Conservation (phyloP, 2,329 filamentous ascomycete species). For the Cordyceps militaris region DNA sequence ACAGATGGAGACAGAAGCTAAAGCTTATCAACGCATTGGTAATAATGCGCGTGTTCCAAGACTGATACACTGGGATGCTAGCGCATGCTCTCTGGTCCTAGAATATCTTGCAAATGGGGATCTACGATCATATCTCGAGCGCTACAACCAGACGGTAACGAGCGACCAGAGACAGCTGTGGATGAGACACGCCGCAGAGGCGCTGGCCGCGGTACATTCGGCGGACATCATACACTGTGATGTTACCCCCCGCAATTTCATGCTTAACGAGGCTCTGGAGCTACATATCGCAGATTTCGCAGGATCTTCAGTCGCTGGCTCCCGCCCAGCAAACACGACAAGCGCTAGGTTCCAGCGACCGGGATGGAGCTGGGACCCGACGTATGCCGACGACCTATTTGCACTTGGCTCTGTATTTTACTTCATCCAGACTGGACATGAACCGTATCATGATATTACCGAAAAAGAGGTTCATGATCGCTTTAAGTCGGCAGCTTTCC, state of each 20-base stretch:
- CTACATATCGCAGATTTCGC: slow-evolving; percentile 31
- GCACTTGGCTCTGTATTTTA: neutral
- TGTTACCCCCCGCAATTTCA: slow-evolving; percentile 30
- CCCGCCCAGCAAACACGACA: slow-evolving; percentile 18
- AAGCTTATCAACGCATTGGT: slow-evolving; percentile 21
- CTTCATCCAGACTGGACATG: neutral
- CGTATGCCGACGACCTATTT: neutral
- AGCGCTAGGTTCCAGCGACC: slow-evolving; percentile 20
- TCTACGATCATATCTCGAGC: slow-evolving; percentile 18
- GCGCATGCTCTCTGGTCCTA: slow-evolving; percentile 20
- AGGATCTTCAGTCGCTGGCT: slow-evolving; percentile 25
- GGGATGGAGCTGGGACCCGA: too few relatives aligned
- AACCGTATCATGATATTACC: neutral
- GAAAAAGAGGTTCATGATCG: neutral
- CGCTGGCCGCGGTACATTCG: slow-evolving; percentile 27
- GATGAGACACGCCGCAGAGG: slow-evolving; percentile 27
- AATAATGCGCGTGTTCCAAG: slow-evolving; percentile 17
- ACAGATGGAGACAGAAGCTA: slow-evolving; percentile 18
- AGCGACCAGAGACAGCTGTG: slow-evolving; percentile 16
- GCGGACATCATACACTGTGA: slow-evolving; percentile 33
- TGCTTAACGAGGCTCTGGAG: slow-evolving; percentile 28
- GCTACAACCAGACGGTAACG: neutral
- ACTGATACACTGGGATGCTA: slow-evolving; percentile 19
- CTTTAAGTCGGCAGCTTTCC: neutral
- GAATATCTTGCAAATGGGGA: slow-evolving; percentile 22